These are phyloP conservation scores for Tephrocybe rancida DNA, from an alignment of 768 basidiomycete genomes.

Conservation along the genomic window DNA sequence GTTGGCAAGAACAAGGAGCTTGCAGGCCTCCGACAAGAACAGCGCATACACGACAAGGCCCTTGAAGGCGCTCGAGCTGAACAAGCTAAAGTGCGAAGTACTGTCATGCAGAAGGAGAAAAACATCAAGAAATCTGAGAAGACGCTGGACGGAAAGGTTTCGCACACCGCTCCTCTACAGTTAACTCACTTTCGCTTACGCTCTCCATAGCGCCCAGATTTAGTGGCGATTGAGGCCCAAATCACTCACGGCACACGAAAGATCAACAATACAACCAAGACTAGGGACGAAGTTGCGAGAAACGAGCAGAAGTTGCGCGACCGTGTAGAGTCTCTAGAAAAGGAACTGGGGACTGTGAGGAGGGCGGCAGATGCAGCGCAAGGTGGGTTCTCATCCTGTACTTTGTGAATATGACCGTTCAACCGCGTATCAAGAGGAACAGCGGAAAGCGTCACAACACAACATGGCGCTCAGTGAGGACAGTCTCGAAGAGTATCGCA, in stretches of 20 bases:
- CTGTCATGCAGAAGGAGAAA: slow-evolving; percentile 84
- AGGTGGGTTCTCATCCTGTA: slow-evolving; percentile 47
- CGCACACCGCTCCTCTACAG: slow-evolving; percentile 12
- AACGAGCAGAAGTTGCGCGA: slow-evolving; percentile 46
- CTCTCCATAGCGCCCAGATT: slow-evolving; percentile 72
- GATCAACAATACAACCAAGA: slow-evolving; percentile 65
- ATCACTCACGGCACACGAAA: slow-evolving; percentile 86
- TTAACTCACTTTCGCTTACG: background rate
- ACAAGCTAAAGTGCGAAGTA: slow-evolving; percentile 76
- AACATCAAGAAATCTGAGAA: slow-evolving; percentile 91
- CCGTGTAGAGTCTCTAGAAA: slow-evolving; percentile 56
- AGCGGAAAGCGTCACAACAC: slow-evolving; percentile 68
- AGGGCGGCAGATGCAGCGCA: slow-evolving; percentile 77
- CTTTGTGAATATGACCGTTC: background rate
- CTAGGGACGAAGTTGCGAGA: slow-evolving; percentile 62
- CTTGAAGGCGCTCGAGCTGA: slow-evolving; percentile 75
- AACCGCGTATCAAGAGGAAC: slow-evolving; percentile 55
- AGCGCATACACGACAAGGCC: slow-evolving; percentile 67
- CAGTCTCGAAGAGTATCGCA: slow-evolving; percentile 85
- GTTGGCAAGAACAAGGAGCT: slow-evolving; percentile 75
- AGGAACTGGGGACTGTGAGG: slow-evolving; percentile 68
- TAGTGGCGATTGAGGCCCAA: slow-evolving; percentile 83
- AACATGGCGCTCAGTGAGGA: slow-evolving; percentile 83
- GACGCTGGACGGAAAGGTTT: slow-evolving; percentile 78
- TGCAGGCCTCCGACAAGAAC: slow-evolving; percentile 66